phyloP scores from a whole-genome alignment of 768 basidiomycete species.

The Mycena filopes region DNA sequence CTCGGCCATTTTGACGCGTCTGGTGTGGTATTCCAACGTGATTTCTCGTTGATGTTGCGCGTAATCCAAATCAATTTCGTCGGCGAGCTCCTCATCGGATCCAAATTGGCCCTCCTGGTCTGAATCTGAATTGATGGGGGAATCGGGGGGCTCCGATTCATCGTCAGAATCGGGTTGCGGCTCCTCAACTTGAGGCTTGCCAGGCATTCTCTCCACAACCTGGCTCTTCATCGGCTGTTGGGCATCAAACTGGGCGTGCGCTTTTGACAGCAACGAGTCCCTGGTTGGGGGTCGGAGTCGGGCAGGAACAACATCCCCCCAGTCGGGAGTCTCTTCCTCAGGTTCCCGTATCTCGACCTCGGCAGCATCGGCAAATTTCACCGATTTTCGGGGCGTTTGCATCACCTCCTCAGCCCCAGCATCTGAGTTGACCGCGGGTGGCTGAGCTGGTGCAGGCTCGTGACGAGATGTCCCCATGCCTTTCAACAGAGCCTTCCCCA shows the following conservation, averaged over 20 bases:
- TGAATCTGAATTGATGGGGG: slow-evolving; percentile 36
- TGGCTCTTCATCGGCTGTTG: slow-evolving; percentile 70
- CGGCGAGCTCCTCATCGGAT: slow-evolving; percentile 53
- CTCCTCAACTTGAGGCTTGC: slow-evolving; percentile 33
- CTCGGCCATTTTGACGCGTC: slow-evolving; percentile 65
- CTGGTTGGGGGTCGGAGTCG: slow-evolving; percentile 54
- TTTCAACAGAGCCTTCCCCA: slow-evolving; percentile 75
- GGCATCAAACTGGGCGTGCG: slow-evolving; percentile 45
- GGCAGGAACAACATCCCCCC: slow-evolving; percentile 67
- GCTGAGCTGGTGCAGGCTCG: slow-evolving; percentile 47
- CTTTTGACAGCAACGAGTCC: slow-evolving; percentile 49
- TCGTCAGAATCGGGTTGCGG: slow-evolving; percentile 71
- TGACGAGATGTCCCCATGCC: slow-evolving; percentile 55
- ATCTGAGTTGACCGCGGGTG: not conserved
- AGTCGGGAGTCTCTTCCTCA: slow-evolving; percentile 44
- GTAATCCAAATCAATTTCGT: slow-evolving; percentile 66
- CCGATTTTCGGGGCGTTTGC: slow-evolving; percentile 62
- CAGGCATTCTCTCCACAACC: slow-evolving; percentile 73
- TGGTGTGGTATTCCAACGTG: slow-evolving; percentile 74
- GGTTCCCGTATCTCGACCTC: slow-evolving; percentile 29
- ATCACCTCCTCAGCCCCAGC: slow-evolving; percentile 47
- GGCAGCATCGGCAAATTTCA: slow-evolving; percentile 58
- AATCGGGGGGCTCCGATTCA: slow-evolving; percentile 60
- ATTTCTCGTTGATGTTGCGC: slow-evolving; percentile 81
- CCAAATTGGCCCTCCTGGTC: slow-evolving; percentile 43